Evolutionary conservation across 306 rosid genomes (phyloP).

Genomic region (Cyamopsis tetragonoloba): DNA sequence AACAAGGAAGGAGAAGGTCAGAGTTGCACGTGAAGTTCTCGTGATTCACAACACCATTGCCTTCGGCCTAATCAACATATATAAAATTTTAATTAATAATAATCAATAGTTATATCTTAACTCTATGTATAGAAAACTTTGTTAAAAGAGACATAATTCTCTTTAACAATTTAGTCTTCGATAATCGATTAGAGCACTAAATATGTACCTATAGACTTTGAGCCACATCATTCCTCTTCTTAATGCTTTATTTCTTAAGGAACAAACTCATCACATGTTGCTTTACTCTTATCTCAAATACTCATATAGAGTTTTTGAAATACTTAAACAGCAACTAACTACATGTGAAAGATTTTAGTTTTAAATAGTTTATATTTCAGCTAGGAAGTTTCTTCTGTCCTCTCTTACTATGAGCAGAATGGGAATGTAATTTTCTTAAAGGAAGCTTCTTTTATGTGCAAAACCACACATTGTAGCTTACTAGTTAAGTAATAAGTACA

Average conservation of each 20-base stretch:
- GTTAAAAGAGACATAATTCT: no score
- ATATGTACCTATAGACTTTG: neutral
- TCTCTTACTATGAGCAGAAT: constrained; percentile 18
- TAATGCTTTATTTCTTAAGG: constrained; percentile 34
- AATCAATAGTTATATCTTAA: no score
- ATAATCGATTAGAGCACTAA: no score
- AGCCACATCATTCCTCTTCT: constrained; percentile 26
- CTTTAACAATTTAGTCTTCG: no score
- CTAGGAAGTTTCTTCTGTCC: constrained; percentile 8
- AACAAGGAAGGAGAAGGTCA: constrained; percentile 64
- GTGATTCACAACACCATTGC: constrained; percentile 82
- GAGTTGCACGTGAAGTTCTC: constrained; percentile 91
- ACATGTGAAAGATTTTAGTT: neutral
- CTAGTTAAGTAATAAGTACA: constrained; percentile 19
- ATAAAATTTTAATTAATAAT: no score
- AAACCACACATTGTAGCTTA: constrained; percentile 11
- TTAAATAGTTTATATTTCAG: neutral
- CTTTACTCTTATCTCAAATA: constrained; percentile 28
- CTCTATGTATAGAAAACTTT: no score
- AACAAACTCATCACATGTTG: constrained; percentile 36
- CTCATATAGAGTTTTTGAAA: neutral
- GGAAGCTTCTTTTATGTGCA: constrained; percentile 13
- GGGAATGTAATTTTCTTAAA: constrained; percentile 25
- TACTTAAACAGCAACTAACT: no score
- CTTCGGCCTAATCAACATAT: constrained; percentile 49